Evolutionary conservation across 1,139 yeast genomes (phyloP), one percentile per base, ranked within the genome.

Genomic region (Arxiozyma heterogenica): DNA sequence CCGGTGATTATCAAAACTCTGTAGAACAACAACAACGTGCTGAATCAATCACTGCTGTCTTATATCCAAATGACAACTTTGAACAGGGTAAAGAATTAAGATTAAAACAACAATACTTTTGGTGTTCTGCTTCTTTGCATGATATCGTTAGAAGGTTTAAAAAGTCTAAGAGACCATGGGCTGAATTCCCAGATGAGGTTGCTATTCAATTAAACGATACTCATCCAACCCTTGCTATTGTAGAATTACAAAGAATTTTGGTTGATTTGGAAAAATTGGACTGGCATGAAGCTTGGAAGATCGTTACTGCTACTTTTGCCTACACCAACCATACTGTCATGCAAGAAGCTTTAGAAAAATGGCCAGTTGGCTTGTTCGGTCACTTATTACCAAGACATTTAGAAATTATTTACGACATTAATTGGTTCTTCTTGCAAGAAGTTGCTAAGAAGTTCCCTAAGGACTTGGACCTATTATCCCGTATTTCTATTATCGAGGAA

Each of bases 151-250:
- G 97, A 69, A 81, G 98, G 66, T 90, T 87, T 75, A 84, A 89
- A 71, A 90, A 90, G 74, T 72, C 83, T 53, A 82, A 82, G 65
- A 81, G 84, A 66, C 79, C 89, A 52, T 90, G 96, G 95, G 67
- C 76, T 47, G 89, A 84, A 66, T 86, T 90, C 69, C 81, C 96
- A 41, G 94, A 87, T 57, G 85, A 85, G 67, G 81, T 87, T 58
- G 96, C 96, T 48, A 90, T 90, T 68, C 98, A 91, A 74, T 80
- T 91, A 71, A 90, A 90, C 69, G 98, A 90, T 68, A 90, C 98
- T 18, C 98, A 90, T 68, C 98, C 98, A 54, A 87, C 97, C 17
- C 75, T 90, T 66, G 96, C 96, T 7, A 75, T 90, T 66, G 95
- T 89, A 50, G 98, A 90, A 72, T 78, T 90, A 63, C 94, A 87